Evolutionary conservation across 345 rosid species (phyloP).

Genomic region (Citrus australasica): DNA sequence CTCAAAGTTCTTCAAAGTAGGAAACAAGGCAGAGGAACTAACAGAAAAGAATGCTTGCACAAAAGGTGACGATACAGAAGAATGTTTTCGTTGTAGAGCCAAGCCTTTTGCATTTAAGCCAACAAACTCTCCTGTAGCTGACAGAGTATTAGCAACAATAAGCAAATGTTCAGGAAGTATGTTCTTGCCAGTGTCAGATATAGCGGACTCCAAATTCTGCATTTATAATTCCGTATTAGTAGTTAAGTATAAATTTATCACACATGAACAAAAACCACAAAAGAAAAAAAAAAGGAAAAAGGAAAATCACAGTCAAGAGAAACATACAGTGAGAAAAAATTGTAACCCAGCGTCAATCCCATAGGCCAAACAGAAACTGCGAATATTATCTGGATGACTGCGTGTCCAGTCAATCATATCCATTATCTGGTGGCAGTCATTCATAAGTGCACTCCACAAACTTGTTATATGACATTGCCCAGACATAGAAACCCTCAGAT

Average conservation of each 20-base stretch:
- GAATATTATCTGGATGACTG: conserved; percentile 85
- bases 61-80: conserved; percentile 65
- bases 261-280: neutral
- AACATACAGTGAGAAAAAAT: conserved; percentile 60
- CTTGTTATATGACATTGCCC: conserved; percentile 37
- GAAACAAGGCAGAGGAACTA: conserved; percentile 25
- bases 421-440: conserved; percentile 60
- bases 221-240: conserved; percentile 5
- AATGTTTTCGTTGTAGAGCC: conserved; percentile 56
- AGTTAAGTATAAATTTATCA: neutral
- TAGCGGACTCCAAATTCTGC: conserved; percentile 76
- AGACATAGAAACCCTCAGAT: conserved; percentile 65
- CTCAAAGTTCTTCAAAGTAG: neutral
- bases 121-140: conserved; percentile 87
- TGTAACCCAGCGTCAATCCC: conserved; percentile 79
- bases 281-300: neutral
- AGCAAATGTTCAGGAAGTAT: conserved; percentile 67
- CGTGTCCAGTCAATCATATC: conserved; percentile 82
- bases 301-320: conserved; percentile 8
- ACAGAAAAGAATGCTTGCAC: conserved; percentile 93
- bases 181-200: conserved; percentile 73
- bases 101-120: conserved; percentile 73
- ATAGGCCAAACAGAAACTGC: conserved; percentile 58
- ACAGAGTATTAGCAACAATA: conserved; percentile 63
- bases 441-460: conserved; percentile 62